Percentiles rank a stretch among this genome's conserved stretches.
These are phyloP conservation scores for Trapa bicornis DNA, from an alignment of 345 rosid species.

Conservation along the genomic window DNA sequence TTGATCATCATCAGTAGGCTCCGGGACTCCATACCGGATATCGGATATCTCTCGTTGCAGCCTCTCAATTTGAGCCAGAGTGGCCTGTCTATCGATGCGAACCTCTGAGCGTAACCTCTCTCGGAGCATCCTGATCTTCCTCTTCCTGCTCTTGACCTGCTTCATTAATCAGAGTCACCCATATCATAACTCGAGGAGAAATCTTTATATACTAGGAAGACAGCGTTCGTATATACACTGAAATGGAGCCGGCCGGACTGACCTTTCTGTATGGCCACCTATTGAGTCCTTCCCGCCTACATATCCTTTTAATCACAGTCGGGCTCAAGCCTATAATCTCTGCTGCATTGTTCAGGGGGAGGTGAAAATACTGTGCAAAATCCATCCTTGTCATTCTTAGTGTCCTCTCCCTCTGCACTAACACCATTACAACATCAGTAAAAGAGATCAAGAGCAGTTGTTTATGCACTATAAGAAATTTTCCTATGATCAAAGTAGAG, in stretches of 20 bases:
- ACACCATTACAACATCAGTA: background rate
- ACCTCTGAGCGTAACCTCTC: constrained; percentile 4
- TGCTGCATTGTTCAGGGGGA: constrained; percentile 45
- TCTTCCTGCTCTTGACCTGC: constrained; percentile 31
- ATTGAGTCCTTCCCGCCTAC: constrained; percentile 20
- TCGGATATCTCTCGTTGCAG: constrained; percentile 14
- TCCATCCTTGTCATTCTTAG: constrained; percentile 28
- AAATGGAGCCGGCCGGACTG: background rate
- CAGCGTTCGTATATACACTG: too few species aligned
- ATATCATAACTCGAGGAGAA: too few species aligned
- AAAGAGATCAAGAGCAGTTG: too few species aligned
- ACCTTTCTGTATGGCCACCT: constrained; percentile 71
- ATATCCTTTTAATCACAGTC: constrained; percentile 49
- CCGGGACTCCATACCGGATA: constrained; percentile 12
- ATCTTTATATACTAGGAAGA: too few species aligned
- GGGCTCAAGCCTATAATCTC: constrained; percentile 29
- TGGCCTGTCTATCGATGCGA: background rate
- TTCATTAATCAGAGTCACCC: background rate
- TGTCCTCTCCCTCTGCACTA: constrained; percentile 46
- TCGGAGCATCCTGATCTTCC: constrained; percentile 12
- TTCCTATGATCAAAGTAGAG: too few species aligned
- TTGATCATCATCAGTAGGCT: background rate
- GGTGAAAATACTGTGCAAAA: constrained; percentile 27
- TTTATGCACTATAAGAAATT: too few species aligned
- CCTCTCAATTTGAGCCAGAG: constrained; percentile 13